Conservation (phyloP, 441 rosid genomes). For the Euphorbia schlechtendalii region DNA sequence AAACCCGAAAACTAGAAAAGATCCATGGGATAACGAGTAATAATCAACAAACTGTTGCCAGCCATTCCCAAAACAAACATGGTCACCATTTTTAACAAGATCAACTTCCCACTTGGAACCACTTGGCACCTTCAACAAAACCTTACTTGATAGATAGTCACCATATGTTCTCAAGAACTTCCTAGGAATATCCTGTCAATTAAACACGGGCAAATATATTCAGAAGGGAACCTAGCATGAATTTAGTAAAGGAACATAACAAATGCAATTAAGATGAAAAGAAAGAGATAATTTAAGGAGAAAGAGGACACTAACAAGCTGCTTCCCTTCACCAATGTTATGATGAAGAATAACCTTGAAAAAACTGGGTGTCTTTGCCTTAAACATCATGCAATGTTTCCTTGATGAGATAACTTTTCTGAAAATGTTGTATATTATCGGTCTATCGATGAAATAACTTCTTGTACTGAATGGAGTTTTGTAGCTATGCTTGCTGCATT, state of each 20-base stretch:
- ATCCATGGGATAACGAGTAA: conserved; percentile 30
- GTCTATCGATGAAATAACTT: too few relatives aligned
- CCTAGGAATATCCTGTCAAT: neutral
- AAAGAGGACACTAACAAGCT: neutral
- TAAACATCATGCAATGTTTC: neutral
- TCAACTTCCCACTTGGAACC: conserved; percentile 2
- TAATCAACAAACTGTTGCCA: conserved; percentile 40
- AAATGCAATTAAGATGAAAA: too few relatives aligned
- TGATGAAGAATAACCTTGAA: neutral
- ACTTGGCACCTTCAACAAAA: neutral
- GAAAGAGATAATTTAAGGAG: neutral
- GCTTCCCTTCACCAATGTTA: neutral
- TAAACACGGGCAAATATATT: neutral
- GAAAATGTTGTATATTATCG: too few relatives aligned
- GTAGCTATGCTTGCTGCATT: too few relatives aligned
- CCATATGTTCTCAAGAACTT: neutral
- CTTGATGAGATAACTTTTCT: too few relatives aligned
- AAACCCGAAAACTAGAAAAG: conserved; percentile 27
- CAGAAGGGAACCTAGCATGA: neutral
- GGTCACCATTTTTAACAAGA: neutral
- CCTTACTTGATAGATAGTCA: neutral
- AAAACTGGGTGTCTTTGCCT: neutral
- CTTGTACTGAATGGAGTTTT: too few relatives aligned
- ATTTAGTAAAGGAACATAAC: too few relatives aligned
- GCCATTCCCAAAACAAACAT: conserved; percentile 11